Base-by-base conservation (phyloP, 2,329 filamentous ascomycete species). In the Epichloe hybrida region DNA sequence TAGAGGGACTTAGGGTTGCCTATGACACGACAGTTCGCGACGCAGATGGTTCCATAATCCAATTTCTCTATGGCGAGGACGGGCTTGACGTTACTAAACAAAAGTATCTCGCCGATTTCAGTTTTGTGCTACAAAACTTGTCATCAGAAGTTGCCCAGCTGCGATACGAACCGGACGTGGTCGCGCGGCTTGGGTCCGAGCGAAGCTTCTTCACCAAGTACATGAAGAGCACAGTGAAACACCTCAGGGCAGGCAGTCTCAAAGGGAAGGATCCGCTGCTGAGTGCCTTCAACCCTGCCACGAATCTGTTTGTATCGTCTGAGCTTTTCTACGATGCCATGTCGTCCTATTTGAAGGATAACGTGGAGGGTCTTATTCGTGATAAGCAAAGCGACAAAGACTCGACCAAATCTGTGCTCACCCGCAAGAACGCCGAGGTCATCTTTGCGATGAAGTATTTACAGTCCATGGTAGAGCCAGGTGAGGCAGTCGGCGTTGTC, bases 11-110 rank as follows among this genome's bases (percentile, higher is more conserved):
- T 42, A 85, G 83, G 60, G 89, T 95, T 2, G 83, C 90, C 54
- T 97, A 98, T 64, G 93, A 98, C 62, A 90, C 84, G 8, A 94
- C 90, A 1, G 93, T 98, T 15, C 82, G 93, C 55, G 91, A 98
- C 61, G 84, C 91, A 0, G 94, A 98, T 64, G 94, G 94, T 23
- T 88, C 86, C 2, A 78, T 98, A 61, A 78, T 98, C 3, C 93
- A 98, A 64, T 97, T 98, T 68, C 68, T 98, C 35, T 98, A 97
- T 63, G 93, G 93, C 53, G 93, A 98, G 66, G 93, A 98, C 62
- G 93, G 91, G 36, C 75, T 97, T 20, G 93, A 98, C 64, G 86
- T 95, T 48, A 88, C 88, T 2, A 97, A 96, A 68, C 88, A 95
- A 59, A 93, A 88, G 62, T 94, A 96, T 64, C 74, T 98, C 23